Evolutionary conservation across 2,329 filamentous ascomycete species (phyloP).

Genomic region (Apiospora kogelbergensis): DNA sequence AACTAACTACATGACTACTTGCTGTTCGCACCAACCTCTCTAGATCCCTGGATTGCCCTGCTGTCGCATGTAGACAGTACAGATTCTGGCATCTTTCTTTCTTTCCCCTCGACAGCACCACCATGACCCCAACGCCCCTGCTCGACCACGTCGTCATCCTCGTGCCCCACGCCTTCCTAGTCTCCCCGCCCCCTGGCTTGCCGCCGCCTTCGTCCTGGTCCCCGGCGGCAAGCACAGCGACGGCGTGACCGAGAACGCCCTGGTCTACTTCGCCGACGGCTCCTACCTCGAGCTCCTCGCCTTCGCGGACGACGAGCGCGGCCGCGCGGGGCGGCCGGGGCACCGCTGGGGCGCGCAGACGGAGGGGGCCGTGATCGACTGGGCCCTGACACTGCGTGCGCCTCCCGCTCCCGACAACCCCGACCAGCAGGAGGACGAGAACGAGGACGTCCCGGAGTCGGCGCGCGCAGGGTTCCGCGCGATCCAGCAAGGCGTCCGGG

Average conservation of each 20-base stretch:
- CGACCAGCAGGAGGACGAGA: no score
- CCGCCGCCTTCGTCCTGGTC: slow-evolving; percentile 55
- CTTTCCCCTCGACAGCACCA: neutral
- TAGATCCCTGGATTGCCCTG: no score
- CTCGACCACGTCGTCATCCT: slow-evolving; percentile 68
- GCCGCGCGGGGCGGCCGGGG: slow-evolving; percentile 37
- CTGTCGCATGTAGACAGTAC: no score
- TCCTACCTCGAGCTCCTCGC: slow-evolving; percentile 67
- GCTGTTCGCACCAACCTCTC: neutral
- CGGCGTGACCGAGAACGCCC: slow-evolving; percentile 58
- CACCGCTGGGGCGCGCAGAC: slow-evolving; percentile 60
- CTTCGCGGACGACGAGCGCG: slow-evolving; percentile 47
- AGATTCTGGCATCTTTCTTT: no score
- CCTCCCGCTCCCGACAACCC: no score
- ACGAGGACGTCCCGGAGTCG: slow-evolving; percentile 19
- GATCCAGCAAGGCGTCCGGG: slow-evolving; percentile 37
- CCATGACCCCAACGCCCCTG: slow-evolving; percentile 17
- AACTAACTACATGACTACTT: neutral
- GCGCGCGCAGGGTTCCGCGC: slow-evolving; percentile 30
- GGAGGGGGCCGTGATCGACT: slow-evolving; percentile 56
- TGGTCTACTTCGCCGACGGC: slow-evolving; percentile 63
- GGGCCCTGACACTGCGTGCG: slow-evolving; percentile 51
- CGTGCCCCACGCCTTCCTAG: slow-evolving; percentile 50
- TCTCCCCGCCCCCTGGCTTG: slow-evolving; percentile 50
- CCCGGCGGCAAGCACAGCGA: slow-evolving; percentile 63